Base-by-base conservation (phyloP, 306 rosid species). In the Arachis stenosperma region DNA sequence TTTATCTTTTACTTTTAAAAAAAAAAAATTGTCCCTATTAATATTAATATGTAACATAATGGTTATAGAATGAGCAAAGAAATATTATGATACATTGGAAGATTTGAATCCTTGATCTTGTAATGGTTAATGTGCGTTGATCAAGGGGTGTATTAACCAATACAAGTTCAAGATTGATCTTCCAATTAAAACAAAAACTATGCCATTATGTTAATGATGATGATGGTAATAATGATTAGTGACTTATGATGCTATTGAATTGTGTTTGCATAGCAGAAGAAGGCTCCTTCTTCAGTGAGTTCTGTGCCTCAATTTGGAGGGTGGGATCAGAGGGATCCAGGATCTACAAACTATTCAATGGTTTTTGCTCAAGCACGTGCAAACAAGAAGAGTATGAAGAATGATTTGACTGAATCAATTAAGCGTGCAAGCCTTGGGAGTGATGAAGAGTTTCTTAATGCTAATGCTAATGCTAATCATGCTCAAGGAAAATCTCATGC, bases 291-390 rank as follows among this genome's bases (percentile, higher is more conserved):
- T 75, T 43, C 60, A 41, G 5, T 84, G 75, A 77, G 66, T 67
- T 82, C 96, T 47, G 92, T 93, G 76, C 97, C 97, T 71, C 87
- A 86, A 9, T 93, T 93, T 75, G 97, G 97, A 74, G 98, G 86
- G 73, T 93, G 98, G 98, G 92, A 91, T 67, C 84, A 89, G 6
- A 81, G 74, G 33, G 69, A 66, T 4, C 61, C 76, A 3, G 87
- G 81, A 72, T 86, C 84, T 22, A 83, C 87, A 0, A 71, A 84
- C 79, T 90, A 90, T 53, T 81, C 97, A 1, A 41, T 85, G 81
- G 86, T 93, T 55, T 93, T 93, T 62, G 41, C 87, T 5, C 77
- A 62, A 61, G 98, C 98, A 77, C 96, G 98, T 8, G 90, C 83
- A 6, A 71, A 85, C 40, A 75, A 81, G 65, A 88, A 88, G 75